Conservation (phyloP, 2,329 filamentous ascomycete genomes). For the Dothiorella sarmentorum region DNA sequence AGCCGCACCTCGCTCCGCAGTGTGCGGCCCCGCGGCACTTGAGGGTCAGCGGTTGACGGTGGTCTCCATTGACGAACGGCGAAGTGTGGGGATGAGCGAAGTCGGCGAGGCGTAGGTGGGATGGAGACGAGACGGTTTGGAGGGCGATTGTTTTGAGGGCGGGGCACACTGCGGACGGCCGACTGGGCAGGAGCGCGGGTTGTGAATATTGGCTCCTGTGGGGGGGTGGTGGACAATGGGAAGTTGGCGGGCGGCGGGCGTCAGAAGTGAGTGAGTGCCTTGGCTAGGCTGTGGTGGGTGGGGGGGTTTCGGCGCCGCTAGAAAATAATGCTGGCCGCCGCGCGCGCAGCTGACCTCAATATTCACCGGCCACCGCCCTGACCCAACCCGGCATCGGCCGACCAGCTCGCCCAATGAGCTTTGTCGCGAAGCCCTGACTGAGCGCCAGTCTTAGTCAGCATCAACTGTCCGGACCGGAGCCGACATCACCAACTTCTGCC, state of each 20-base stretch:
- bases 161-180: slow-evolving; percentile 11
- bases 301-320: background rate
- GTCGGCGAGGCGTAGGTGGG: slow-evolving; percentile 4
- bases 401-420: background rate
- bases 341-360: background rate
- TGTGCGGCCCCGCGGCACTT: slow-evolving; percentile 19
- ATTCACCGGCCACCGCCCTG: background rate
- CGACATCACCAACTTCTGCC: slow-evolving; percentile 21
- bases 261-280: slow-evolving; percentile 12
- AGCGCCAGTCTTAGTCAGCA: no score
- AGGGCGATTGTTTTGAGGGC: background rate
- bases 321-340: slow-evolving; percentile 2
- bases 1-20: slow-evolving; percentile 19
- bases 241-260: slow-evolving; percentile 8
- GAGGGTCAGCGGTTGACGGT: slow-evolving; percentile 18
- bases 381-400: background rate
- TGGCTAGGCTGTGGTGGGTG: no score
- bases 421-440: background rate
- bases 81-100: background rate
- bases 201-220: background rate
- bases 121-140: background rate
- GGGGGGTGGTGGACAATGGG: slow-evolving; percentile 10
- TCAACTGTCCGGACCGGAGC: background rate
- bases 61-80: slow-evolving; percentile 15
- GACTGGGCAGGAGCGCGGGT: background rate